Conservation (phyloP, 345 rosid species). For the Lepidium aucheri region DNA sequence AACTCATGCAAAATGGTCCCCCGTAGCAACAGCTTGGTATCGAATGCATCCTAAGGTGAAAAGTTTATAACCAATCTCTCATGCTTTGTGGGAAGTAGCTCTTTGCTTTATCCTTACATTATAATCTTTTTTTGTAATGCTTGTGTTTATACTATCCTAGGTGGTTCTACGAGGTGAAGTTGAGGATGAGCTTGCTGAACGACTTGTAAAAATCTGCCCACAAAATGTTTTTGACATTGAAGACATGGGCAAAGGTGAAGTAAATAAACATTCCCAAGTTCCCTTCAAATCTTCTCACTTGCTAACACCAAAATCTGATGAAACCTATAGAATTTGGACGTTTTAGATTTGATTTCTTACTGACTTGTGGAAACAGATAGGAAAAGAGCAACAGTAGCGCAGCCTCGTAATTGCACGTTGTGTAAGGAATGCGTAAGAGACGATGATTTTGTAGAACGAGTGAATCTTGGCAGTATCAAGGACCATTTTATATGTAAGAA, state of each 20-base stretch:
- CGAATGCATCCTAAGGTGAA: conserved; percentile 93
- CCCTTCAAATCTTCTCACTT: background rate
- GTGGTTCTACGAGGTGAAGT: conserved; percentile 53
- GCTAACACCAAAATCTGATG: background rate
- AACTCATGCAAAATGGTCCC: conserved; percentile 98
- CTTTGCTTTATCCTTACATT: too few relatives aligned
- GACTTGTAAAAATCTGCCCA: conserved; percentile 62
- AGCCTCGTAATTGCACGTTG: conserved; percentile 73
- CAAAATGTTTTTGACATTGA: conserved; percentile 83
- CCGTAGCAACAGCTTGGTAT: conserved; percentile 94
- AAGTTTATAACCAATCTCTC: background rate
- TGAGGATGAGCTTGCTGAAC: conserved; percentile 54
- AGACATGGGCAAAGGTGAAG: conserved; percentile 76
- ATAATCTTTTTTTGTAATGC: too few relatives aligned
- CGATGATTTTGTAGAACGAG: conserved; percentile 31
- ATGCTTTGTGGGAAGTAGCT: background rate
- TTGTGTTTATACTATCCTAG: conserved; percentile 28
- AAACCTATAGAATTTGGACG: background rate
- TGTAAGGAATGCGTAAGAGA: conserved; percentile 75
- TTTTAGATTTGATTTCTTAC: background rate
- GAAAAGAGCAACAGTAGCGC: conserved; percentile 68
- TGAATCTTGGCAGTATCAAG: conserved; percentile 56
- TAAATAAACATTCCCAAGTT: background rate
- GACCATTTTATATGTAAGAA: conserved; percentile 90
- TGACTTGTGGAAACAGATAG: conserved; percentile 39